A percentile compares a stretch with the other conserved stretches of the same genome.
These are phyloP conservation scores for Globisporangium acanthophoron DNA, from an alignment of 352 stramenopile genomes.

Conservation along the genomic window DNA sequence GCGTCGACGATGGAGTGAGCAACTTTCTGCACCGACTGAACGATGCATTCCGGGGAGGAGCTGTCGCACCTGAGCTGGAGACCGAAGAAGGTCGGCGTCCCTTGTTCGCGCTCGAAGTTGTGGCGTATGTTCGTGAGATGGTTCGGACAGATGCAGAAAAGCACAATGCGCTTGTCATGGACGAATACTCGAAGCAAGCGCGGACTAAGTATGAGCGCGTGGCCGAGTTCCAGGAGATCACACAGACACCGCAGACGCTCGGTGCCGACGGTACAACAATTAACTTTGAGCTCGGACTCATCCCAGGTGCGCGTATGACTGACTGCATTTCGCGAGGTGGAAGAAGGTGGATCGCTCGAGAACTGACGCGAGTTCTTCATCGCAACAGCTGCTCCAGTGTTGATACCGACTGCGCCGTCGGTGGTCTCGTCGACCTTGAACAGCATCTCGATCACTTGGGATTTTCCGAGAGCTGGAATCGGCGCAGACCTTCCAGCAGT, in stretches of 20 bases:
- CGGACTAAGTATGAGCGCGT: slow-evolving; percentile 53
- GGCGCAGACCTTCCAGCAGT: slow-evolving; percentile 31
- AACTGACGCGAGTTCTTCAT: not conserved
- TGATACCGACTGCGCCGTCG: slow-evolving; percentile 23
- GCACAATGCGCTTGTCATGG: slow-evolving; percentile 37
- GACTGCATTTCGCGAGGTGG: not conserved
- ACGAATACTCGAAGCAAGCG: slow-evolving; percentile 47
- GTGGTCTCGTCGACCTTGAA: slow-evolving; percentile 32
- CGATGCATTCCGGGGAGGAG: slow-evolving; percentile 58
- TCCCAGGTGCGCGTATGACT: slow-evolving; percentile 22
- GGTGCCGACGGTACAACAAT: slow-evolving; percentile 5
- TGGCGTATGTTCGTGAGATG: slow-evolving; percentile 30
- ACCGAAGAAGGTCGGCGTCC: slow-evolving; percentile 15
- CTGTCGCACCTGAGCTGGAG: slow-evolving; percentile 17
- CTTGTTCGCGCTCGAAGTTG: slow-evolving; percentile 29
- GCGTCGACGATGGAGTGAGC: slow-evolving; percentile 35
- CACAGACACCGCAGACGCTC: slow-evolving; percentile 39
- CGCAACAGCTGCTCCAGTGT: slow-evolving; percentile 22
- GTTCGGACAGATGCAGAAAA: slow-evolving; percentile 31
- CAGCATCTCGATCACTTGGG: slow-evolving; percentile 48
- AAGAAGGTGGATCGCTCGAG: not conserved
- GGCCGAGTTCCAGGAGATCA: slow-evolving; percentile 52
- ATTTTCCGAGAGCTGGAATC: slow-evolving; percentile 5
- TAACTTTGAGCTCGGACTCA: slow-evolving; percentile 39
- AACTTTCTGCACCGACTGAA: slow-evolving; percentile 58